Evolutionary conservation across 148 eudicot species (phyloP).

Genomic region (Polygonum aviculare): DNA sequence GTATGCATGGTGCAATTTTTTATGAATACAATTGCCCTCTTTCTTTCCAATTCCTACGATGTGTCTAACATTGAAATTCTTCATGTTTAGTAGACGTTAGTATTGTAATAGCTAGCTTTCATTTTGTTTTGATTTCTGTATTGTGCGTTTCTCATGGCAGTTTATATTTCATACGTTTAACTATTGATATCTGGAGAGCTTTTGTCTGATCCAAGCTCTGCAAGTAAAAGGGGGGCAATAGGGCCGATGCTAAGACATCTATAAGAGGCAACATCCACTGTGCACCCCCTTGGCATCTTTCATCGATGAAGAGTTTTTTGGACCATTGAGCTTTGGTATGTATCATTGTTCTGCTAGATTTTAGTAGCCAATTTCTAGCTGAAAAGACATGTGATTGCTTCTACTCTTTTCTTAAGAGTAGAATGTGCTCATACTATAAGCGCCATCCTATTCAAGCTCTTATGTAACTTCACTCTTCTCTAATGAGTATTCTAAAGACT

Average conservation of each 20-base stretch:
- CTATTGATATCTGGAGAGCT: neutral
- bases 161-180: no score
- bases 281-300: neutral
- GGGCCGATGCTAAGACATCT: neutral
- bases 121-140: neutral
- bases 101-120: no score
- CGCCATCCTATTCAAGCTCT: neutral
- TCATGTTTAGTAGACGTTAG: no score
- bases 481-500: neutral
- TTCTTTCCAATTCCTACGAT: no score
- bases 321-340: conserved; percentile 3
- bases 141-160: neutral
- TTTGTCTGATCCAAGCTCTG: neutral
- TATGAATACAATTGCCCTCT: neutral
- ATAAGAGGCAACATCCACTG: neutral
- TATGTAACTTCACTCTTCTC: neutral
- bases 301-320: neutral
- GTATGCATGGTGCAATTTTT: neutral
- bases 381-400: conserved; percentile 5
- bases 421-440: neutral
- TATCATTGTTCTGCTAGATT: neutral
- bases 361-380: neutral
- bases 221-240: neutral
- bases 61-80: no score
- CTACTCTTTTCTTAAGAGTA: neutral